Evolutionary conservation across 1,284 basidiomycete genomes (phyloP).

Genomic region (Leccinum laetum): DNA sequence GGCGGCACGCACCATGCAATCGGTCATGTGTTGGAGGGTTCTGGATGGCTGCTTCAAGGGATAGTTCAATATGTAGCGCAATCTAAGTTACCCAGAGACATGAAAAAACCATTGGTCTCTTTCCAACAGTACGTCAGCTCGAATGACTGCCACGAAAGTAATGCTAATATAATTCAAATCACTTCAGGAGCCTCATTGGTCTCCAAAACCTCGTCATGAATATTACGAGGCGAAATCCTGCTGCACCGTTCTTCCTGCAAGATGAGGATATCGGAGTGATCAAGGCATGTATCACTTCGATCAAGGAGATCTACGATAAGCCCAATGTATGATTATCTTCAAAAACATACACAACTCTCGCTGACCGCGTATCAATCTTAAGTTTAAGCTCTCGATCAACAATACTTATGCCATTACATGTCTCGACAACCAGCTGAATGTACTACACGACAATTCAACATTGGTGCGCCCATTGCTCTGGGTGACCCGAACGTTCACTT

Average conservation of each 20-base stretch:
- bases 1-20: conserved; percentile 19
- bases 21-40: conserved; percentile 14
- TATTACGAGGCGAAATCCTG: conserved; percentile 6
- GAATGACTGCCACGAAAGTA: not conserved
- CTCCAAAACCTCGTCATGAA: conserved; percentile 12
- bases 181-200: conserved; percentile 13
- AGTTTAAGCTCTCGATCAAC: conserved; percentile 14
- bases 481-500: not conserved
- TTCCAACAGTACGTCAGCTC: not conserved
- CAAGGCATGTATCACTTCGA: conserved; percentile 7
- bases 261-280: conserved; percentile 16
- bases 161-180: not conserved
- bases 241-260: conserved; percentile 14
- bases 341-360: not conserved
- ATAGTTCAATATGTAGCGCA: conserved; percentile 3
- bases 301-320: conserved; percentile 13
- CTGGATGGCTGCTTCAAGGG: conserved; percentile 19
- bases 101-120: not conserved
- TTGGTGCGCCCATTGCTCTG: conserved; percentile 2
- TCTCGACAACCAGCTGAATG: conserved; percentile 12
- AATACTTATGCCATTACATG: conserved; percentile 1
- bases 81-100: conserved; percentile 1
- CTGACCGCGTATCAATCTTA: not conserved
- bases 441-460: not conserved
- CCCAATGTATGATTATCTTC: conserved; percentile 7